Conservation (phyloP, 805 yeast genomes). For the Metschnikowia koreensis region DNA sequence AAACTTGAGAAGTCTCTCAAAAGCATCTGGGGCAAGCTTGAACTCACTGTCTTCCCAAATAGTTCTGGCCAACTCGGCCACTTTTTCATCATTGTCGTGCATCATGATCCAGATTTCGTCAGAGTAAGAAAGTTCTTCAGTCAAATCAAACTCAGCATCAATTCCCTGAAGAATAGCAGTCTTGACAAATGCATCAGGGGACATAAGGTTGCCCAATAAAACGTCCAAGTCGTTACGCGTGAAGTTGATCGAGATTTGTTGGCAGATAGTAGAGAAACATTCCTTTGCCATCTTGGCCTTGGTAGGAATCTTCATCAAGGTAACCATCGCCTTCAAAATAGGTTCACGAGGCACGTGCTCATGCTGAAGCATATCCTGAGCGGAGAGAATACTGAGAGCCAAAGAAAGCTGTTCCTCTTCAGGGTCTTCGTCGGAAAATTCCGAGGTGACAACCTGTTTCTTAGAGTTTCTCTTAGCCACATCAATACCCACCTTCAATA, state of each 20-base stretch:
- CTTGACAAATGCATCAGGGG: conserved; percentile 70
- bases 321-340: conserved; percentile 59
- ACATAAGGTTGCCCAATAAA: conserved; percentile 54
- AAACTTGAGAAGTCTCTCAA: conserved; percentile 47
- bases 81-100: conserved; percentile 67
- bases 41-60: conserved; percentile 83
- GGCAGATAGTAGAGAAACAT: conserved; percentile 74
- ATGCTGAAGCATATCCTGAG: conserved; percentile 66
- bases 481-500: conserved; percentile 62
- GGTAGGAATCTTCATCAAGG: conserved; percentile 68
- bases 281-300: conserved; percentile 83
- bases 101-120: conserved; percentile 76
- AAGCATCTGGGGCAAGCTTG: conserved; percentile 42
- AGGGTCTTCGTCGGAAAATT: conserved; percentile 77
- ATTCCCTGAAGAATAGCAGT: conserved; percentile 76
- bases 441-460: conserved; percentile 53
- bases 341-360: conserved; percentile 65
- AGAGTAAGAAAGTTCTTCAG: conserved; percentile 46
- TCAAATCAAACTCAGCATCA: conserved; percentile 76
- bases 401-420: conserved; percentile 83
- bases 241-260: conserved; percentile 66
- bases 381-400: conserved; percentile 70
- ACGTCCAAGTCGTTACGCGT: conserved; percentile 55
- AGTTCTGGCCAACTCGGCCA: conserved; percentile 65
- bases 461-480: conserved; percentile 53